Evolutionary conservation across 495 filamentous ascomycete genomes (phyloP).

Genomic region (Neurospora discreta): DNA sequence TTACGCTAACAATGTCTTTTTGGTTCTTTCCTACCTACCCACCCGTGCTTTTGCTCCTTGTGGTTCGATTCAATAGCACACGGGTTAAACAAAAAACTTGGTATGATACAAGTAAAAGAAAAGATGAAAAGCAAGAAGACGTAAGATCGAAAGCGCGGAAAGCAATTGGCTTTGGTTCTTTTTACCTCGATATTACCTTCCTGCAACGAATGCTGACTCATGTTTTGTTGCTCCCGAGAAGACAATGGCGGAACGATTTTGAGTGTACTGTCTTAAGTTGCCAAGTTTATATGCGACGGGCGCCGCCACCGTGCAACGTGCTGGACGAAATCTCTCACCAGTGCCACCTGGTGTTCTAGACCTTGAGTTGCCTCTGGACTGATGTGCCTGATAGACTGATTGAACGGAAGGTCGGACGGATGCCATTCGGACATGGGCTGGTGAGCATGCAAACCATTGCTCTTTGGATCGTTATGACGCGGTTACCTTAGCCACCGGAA

Average conservation of each 20-base stretch:
- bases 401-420: neutral
- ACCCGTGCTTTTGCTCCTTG: neutral
- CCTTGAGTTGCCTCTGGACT: neutral
- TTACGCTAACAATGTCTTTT: neutral
- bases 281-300: neutral
- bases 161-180: neutral
- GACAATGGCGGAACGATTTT: neutral
- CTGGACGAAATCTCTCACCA: neutral
- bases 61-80: neutral
- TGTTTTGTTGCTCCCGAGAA: neutral
- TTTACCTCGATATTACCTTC: neutral
- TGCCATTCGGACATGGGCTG: neutral
- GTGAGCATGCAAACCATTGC: neutral
- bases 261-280: neutral
- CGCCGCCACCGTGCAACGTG: neutral
- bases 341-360: neutral
- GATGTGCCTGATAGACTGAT: neutral
- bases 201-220: neutral
- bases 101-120: neutral
- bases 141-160: neutral
- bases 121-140: neutral
- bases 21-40: neutral
- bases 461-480: neutral
- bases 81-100: neutral
- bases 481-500: neutral